Conservation (phyloP, 228 moss, liverwort and hornwort species). For the Sphagnum fallax region DNA sequence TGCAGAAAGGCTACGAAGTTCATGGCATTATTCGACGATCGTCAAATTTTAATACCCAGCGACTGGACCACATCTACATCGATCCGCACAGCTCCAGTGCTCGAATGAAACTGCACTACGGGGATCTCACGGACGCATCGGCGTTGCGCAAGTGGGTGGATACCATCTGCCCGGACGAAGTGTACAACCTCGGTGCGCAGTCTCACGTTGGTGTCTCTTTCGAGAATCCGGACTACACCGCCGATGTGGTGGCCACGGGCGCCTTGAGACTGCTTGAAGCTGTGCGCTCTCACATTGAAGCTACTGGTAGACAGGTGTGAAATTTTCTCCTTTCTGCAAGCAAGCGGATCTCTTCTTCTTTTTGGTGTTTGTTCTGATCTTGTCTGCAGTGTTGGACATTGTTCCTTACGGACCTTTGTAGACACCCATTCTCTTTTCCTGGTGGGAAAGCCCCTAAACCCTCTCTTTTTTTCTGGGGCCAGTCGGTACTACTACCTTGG, state of each 20-base stretch:
- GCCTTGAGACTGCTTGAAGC: conserved; percentile 80
- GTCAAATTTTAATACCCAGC: conserved; percentile 95
- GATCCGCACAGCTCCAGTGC: conserved; percentile 79
- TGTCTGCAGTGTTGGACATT: no score
- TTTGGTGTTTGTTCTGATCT: no score
- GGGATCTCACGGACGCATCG: conserved; percentile 84
- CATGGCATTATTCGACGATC: conserved; percentile 87
- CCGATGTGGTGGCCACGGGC: conserved; percentile 83
- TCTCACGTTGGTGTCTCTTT: conserved; percentile 94
- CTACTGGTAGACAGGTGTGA: conserved; percentile 59
- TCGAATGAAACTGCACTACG: conserved; percentile 88
- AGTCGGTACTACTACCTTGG: no score
- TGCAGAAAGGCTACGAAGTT: conserved; percentile 79
- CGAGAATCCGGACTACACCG: conserved; percentile 89
- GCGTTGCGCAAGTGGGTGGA: conserved; percentile 89
- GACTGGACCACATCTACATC: conserved; percentile 89
- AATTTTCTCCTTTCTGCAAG: no score
- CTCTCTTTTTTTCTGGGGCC: no score
- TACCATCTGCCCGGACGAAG: conserved; percentile 77
- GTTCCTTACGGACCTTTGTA: no score
- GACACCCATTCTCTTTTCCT: no score
- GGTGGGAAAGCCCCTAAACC: no score
- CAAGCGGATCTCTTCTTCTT: no score
- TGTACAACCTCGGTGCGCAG: conserved; percentile 88
- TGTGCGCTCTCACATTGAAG: conserved; percentile 73